A percentile compares a stretch with the other conserved stretches of the same genome.
Evolutionary conservation across 2,329 filamentous ascomycete species (phyloP).

Genomic region (Aspergillus aculeatus): DNA sequence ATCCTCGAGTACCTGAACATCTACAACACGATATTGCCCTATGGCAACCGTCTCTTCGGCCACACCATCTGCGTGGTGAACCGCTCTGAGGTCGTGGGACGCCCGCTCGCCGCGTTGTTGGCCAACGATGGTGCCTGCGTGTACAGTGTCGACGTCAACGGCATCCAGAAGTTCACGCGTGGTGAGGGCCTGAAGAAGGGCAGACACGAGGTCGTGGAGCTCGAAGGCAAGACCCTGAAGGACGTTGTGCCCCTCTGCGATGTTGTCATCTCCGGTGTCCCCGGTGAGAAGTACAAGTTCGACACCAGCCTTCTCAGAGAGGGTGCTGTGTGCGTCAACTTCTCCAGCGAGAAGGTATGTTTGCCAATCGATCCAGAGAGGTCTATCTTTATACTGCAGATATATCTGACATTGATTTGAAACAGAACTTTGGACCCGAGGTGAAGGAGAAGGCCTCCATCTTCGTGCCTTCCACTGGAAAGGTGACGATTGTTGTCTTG

Average conservation of each 20-base stretch:
- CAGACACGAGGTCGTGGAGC: slow-evolving; percentile 82
- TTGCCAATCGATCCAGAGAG: background rate
- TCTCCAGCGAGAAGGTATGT: slow-evolving; percentile 77
- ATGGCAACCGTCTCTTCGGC: slow-evolving; percentile 89
- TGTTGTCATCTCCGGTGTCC: slow-evolving; percentile 92
- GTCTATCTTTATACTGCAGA: background rate
- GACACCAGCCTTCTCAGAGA: slow-evolving; percentile 78
- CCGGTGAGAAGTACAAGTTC: slow-evolving; percentile 84
- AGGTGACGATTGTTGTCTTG: slow-evolving; percentile 92
- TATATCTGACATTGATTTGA: slow-evolving; percentile 4
- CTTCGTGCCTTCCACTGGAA: slow-evolving; percentile 94
- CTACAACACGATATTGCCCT: slow-evolving; percentile 91
- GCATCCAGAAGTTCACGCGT: slow-evolving; percentile 87
- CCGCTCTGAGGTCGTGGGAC: slow-evolving; percentile 89
- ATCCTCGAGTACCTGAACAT: slow-evolving; percentile 93
- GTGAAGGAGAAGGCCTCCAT: slow-evolving; percentile 96
- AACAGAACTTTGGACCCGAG: slow-evolving; percentile 77
- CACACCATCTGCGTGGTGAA: slow-evolving; percentile 97
- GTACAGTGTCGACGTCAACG: slow-evolving; percentile 89
- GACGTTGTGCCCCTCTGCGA: slow-evolving; percentile 85
- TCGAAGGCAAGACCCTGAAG: slow-evolving; percentile 74
- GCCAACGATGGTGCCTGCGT: slow-evolving; percentile 96
- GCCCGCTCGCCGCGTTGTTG: slow-evolving; percentile 85
- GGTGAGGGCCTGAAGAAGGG: slow-evolving; percentile 82
- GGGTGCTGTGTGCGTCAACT: slow-evolving; percentile 97